phyloP scores from a whole-genome alignment of 1,284 basidiomycete species.

The Rhodotorula sp. region DNA sequence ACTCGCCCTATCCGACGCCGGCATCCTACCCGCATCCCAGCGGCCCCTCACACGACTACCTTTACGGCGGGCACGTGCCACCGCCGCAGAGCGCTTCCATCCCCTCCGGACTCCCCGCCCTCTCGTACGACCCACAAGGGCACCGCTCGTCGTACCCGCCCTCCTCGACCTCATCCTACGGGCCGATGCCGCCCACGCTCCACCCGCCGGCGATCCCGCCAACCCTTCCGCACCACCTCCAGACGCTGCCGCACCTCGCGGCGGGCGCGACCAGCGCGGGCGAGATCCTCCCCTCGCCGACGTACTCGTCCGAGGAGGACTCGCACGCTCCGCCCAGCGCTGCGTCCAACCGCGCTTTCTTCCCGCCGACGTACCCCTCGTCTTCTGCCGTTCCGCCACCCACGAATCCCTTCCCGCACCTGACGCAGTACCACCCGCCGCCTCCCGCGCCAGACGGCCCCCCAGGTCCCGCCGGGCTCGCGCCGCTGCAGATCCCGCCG shows the following conservation, averaged over 20 bases:
- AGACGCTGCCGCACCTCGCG: not conserved
- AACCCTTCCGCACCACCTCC: not conserved
- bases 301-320: slow-evolving; percentile 3
- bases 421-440: not conserved
- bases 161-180: not conserved
- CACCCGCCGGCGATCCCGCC: not conserved
- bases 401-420: not conserved
- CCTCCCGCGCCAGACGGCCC: not conserved
- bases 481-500: not conserved
- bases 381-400: not conserved
- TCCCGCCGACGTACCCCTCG: not conserved
- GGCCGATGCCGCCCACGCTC: not conserved
- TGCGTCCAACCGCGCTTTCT: not conserved
- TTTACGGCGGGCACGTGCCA: not conserved
- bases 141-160: not conserved
- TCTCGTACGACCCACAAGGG: not conserved
- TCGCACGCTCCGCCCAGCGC: not conserved
- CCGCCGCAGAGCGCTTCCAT: not conserved
- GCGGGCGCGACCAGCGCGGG: not conserved
- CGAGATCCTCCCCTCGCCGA: not conserved
- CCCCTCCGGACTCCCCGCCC: slow-evolving; percentile 2
- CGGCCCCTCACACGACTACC: not conserved
- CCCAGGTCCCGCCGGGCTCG: not conserved
- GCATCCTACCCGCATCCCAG: not conserved
- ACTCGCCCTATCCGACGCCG: not conserved